Conservation (phyloP, 176 grass and related monocot genomes). For the Saccharum spontaneum region DNA sequence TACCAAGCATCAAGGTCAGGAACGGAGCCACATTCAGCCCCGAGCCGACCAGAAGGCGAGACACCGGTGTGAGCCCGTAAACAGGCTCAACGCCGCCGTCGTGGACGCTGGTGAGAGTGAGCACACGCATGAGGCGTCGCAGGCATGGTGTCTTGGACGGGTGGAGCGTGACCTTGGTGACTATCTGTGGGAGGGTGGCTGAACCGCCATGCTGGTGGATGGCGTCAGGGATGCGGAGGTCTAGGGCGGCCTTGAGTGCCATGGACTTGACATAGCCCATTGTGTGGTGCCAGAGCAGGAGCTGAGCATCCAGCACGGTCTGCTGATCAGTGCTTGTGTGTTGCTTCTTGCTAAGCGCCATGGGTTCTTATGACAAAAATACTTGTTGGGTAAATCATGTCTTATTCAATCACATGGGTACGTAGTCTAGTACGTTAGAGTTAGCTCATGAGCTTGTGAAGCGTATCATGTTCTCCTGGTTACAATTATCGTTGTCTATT, state of each 20-base stretch:
- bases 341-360: too few relatives aligned
- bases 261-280: conserved; percentile 14
- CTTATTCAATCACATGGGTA: too few relatives aligned
- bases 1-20: neutral
- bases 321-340: too few relatives aligned
- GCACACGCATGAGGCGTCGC: conserved; percentile 16
- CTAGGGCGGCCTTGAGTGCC: conserved; percentile 17
- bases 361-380: too few relatives aligned
- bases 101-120: neutral
- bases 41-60: conserved; percentile 8
- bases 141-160: conserved; percentile 4
- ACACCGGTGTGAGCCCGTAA: neutral
- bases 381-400: too few relatives aligned
- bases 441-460: too few relatives aligned
- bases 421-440: too few relatives aligned
- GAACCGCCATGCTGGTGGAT: conserved; percentile 18
- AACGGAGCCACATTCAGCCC: neutral
- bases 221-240: conserved; percentile 18
- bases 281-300: neutral
- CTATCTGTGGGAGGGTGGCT: neutral
- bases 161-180: neutral
- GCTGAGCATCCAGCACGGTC: neutral
- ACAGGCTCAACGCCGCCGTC: neutral
- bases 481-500: too few relatives aligned
- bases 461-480: too few relatives aligned